A percentile compares a stretch with the other conserved stretches of the same genome.
Conservation (phyloP, 1,284 basidiomycete species). For the Ceratobasidium sp. region DNA sequence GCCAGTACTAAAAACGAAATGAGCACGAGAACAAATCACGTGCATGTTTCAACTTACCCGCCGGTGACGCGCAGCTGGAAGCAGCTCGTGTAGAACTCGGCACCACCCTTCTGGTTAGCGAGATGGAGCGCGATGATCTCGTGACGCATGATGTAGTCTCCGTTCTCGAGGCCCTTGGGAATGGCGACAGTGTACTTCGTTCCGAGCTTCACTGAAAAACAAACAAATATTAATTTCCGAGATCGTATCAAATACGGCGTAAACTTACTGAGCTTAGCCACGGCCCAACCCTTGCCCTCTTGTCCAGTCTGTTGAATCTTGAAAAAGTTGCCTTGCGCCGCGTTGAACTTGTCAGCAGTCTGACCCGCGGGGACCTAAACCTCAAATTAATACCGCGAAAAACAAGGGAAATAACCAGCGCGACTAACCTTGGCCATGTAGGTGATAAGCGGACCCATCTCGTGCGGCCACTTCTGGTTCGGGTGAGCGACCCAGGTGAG, state of each 20-base stretch:
- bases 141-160: constrained; percentile 77
- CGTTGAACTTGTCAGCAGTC: constrained; percentile 72
- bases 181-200: constrained; percentile 64
- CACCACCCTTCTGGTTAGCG: constrained; percentile 65
- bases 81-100: constrained; percentile 81
- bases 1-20: neutral
- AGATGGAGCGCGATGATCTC: constrained; percentile 80
- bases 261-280: constrained; percentile 58
- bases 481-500: constrained; percentile 59
- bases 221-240: neutral
- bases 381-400: neutral
- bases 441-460: constrained; percentile 77
- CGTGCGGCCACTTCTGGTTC: constrained; percentile 70
- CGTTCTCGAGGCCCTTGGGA: constrained; percentile 68
- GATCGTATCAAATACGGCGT: constrained; percentile 19
- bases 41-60: neutral
- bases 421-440: constrained; percentile 68
- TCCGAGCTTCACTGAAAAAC: constrained; percentile 55
- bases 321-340: constrained; percentile 75
- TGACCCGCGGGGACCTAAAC: constrained; percentile 46
- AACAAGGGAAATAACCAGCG: neutral
- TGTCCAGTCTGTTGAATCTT: constrained; percentile 69
- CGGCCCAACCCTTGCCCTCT: constrained; percentile 58
- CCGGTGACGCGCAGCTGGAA: constrained; percentile 71
- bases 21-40: neutral